These are phyloP conservation scores for Brassica cretica DNA, from an alignment of 345 rosid genomes.

Conservation along the genomic window DNA sequence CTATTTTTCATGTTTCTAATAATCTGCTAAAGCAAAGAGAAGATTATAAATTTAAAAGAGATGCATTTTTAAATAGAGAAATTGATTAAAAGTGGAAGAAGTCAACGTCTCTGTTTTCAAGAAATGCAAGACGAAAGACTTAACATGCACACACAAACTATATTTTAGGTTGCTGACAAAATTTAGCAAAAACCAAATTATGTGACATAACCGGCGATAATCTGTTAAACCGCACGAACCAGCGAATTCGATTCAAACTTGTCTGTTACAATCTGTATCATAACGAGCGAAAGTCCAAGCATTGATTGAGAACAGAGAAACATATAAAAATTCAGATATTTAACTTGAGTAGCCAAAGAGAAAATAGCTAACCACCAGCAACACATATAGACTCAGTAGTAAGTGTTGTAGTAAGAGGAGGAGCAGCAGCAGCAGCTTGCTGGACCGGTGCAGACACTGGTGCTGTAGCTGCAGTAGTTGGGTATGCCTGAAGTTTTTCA, in stretches of 20 bases:
- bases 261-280: conserved; percentile 3
- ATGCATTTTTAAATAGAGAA: background rate
- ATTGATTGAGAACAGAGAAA: background rate
- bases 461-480: conserved; percentile 49
- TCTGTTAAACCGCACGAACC: conserved; percentile 6
- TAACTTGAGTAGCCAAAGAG: conserved; percentile 5
- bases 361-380: background rate
- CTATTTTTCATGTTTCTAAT: background rate
- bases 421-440: conserved; percentile 50
- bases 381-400: conserved; percentile 45
- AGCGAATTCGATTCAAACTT: background rate
- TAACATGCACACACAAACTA: background rate
- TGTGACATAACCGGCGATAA: background rate
- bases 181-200: background rate
- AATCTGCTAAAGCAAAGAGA: background rate
- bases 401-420: conserved; percentile 64
- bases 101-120: background rate
- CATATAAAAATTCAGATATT: conserved; percentile 15
- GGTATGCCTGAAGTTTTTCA: conserved; percentile 36
- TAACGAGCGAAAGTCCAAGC: conserved; percentile 13
- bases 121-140: background rate
- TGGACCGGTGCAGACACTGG: conserved; percentile 49
- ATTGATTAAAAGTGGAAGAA: conserved; percentile 2
- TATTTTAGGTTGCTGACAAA: background rate
- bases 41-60: background rate